Evolutionary conservation across 768 basidiomycete species (phyloP), one percentile per base, ranked within the genome.

Genomic region (Suillus discolor): DNA sequence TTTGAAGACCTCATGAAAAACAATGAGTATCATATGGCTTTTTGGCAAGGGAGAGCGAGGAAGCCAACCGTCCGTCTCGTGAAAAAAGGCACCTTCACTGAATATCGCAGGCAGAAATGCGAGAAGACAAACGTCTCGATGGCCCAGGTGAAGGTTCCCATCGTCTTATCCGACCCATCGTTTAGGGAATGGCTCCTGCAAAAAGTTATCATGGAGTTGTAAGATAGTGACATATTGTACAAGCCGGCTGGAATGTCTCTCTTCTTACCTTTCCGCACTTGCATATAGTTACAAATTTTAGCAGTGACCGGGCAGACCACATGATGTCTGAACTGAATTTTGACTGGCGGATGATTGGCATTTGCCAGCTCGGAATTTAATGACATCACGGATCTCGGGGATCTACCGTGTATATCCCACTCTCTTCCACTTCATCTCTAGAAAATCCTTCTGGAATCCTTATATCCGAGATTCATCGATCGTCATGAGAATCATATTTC

Each of bases 131-230:
- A 39, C 2, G 23, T 38, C 9, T 53, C 62, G 20, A 62, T 55
- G 38, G 53, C 51, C 28, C 66, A 67, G 28, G 61, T 61, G 47
- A 64, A 68, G 42, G 60, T 68, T 20, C 68, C 68, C 1, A 51
- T 57, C 18, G 49, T 68, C 3, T 13, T 63, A 18, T 61, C 47
- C 20, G 65, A 68, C 16, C 6, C 51, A 20, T 15, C 25, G 8
- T n/a, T 57, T 9, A 39, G 55, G 38, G 49, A 63, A n/a, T 68
- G 67, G 67, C 18, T 68, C 42, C 36, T 49, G 31, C 60, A 66
- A 18, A 62, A 34, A 23, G 62, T 68, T 20, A 51, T 59, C 18
- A 28, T 18, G 15, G 65, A 68, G 34, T 12, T 65, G 34, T 65
- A 20, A 65, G 18, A 31, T n/a, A n/a, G n/a, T n/a, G n/a, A n/a